phyloP scores from a whole-genome alignment of 495 filamentous ascomycete species.

The Hypoxylon trugodes region DNA sequence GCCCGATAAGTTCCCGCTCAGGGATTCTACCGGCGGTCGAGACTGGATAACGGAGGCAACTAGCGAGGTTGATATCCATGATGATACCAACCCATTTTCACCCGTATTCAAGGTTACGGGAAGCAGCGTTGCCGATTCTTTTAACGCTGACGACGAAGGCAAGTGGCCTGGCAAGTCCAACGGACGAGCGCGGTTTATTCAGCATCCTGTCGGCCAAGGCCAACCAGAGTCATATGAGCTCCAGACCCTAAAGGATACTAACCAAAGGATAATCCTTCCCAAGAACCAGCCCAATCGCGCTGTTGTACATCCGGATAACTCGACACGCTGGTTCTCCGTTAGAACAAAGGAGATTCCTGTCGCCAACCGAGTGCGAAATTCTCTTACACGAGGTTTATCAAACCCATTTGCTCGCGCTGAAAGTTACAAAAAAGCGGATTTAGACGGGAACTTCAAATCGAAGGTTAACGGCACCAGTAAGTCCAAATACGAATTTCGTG shows the following conservation, averaged over 20 bases:
- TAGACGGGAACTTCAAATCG: slow-evolving; percentile 6
- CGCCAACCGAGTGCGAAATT: slow-evolving; percentile 13
- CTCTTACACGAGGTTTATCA: slow-evolving; percentile 31
- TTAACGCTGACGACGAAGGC: slow-evolving; percentile 36
- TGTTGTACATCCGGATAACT: slow-evolving; percentile 44
- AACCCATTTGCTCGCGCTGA: slow-evolving; percentile 35
- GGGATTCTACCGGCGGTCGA: slow-evolving; percentile 18
- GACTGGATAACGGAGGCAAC: slow-evolving; percentile 41
- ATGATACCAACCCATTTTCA: not conserved
- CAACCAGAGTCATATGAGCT: slow-evolving; percentile 11
- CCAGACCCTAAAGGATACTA: slow-evolving; percentile 36
- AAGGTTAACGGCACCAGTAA: slow-evolving; percentile 15
- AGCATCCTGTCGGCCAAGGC: slow-evolving; percentile 20
- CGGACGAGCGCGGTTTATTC: slow-evolving; percentile 42
- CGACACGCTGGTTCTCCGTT: slow-evolving; percentile 30
- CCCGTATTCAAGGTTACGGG: slow-evolving; percentile 40
- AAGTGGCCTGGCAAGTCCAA: slow-evolving; percentile 13
- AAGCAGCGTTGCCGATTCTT: slow-evolving; percentile 52
- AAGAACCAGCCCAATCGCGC: slow-evolving; percentile 35
- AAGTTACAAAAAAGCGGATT: slow-evolving; percentile 16
- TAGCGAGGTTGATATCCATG: slow-evolving; percentile 39
- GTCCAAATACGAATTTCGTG: slow-evolving; percentile 38
- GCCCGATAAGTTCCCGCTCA: not conserved
- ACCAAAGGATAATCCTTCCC: slow-evolving; percentile 40
- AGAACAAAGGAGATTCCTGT: slow-evolving; percentile 12